Evolutionary conservation across 2,329 filamentous ascomycete species (phyloP).

Genomic region (Ceratocystis variospora): DNA sequence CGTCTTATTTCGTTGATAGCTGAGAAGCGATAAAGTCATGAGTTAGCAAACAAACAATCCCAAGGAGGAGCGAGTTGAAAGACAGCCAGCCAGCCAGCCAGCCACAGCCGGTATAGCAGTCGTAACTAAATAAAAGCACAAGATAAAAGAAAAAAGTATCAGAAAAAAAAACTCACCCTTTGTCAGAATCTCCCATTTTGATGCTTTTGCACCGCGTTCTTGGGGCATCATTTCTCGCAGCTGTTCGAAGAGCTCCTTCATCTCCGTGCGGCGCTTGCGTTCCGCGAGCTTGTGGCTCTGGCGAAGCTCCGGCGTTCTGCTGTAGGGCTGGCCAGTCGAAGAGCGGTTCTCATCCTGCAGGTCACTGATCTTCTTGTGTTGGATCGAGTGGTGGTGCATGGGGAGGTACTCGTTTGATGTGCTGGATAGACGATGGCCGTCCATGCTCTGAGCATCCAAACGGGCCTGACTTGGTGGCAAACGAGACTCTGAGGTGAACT

Average conservation of each 20-base stretch:
- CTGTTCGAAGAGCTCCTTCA: slow-evolving; percentile 78
- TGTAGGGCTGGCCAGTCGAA: slow-evolving; percentile 58
- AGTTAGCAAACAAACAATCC: slow-evolving; percentile 11
- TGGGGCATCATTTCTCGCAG: slow-evolving; percentile 65
- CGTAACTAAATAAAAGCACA: neutral
- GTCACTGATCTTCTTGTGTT: slow-evolving; percentile 57
- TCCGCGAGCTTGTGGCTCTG: slow-evolving; percentile 78
- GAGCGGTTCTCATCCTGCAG: slow-evolving; percentile 43
- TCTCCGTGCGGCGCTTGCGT: slow-evolving; percentile 69
- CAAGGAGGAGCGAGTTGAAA: neutral
- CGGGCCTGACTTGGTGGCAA: slow-evolving; percentile 58
- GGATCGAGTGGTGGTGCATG: slow-evolving; percentile 60
- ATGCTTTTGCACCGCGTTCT: slow-evolving; percentile 69
- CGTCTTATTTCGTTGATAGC: slow-evolving; percentile 49
- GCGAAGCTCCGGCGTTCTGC: slow-evolving; percentile 65
- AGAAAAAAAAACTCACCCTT: slow-evolving; percentile 46
- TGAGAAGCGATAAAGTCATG: slow-evolving; percentile 23
- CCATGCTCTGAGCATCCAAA: slow-evolving; percentile 44
- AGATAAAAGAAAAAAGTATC: neutral
- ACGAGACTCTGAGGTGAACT: slow-evolving; percentile 61
- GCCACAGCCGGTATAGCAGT: too few species aligned
- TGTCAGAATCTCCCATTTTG: slow-evolving; percentile 79
- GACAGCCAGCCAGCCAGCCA: too few species aligned
- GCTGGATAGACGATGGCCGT: slow-evolving; percentile 32
- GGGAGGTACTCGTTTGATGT: slow-evolving; percentile 43